A percentile compares a stretch with the other conserved stretches of the same genome.
Conservation (phyloP, 305 asterid genomes). For the Rubia balearica region DNA sequence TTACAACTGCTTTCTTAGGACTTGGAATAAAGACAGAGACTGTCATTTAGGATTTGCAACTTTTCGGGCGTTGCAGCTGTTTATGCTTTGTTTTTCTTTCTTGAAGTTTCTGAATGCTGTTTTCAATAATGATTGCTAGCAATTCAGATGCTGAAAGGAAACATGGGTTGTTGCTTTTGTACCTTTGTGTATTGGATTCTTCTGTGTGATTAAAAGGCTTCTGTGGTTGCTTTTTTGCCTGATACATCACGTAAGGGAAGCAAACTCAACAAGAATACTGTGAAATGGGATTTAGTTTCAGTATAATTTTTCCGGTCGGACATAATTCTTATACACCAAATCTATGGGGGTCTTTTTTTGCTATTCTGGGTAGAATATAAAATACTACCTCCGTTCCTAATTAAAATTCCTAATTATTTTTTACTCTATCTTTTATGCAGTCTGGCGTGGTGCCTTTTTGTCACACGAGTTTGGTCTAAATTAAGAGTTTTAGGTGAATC, state of each 20-base stretch:
- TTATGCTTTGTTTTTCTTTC: neutral
- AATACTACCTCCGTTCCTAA: too few species aligned
- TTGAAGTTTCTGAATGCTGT: neutral
- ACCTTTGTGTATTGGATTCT: neutral
- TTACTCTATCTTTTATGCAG: too few species aligned
- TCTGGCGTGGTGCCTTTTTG: too few species aligned
- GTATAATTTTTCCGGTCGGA: too few species aligned
- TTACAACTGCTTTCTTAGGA: conserved; percentile 22
- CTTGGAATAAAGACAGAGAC: conserved; percentile 1
- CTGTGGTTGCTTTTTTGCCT: neutral
- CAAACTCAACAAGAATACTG: too few species aligned
- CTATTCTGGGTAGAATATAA: too few species aligned
- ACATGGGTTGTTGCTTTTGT: neutral
- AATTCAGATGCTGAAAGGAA: conserved; percentile 6
- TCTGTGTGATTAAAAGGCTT: neutral
- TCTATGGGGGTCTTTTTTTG: too few species aligned
- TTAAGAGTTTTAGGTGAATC: too few species aligned
- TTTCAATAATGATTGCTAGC: neutral
- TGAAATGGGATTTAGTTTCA: too few species aligned
- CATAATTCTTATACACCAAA: too few species aligned
- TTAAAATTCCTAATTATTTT: too few species aligned
- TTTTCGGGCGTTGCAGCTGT: neutral
- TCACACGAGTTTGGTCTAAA: too few species aligned
- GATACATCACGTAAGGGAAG: neutral
- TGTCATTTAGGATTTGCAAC: neutral